phyloP scores from a whole-genome alignment of 495 filamentous ascomycete species.

The Aspergillus bertholletiae region DNA sequence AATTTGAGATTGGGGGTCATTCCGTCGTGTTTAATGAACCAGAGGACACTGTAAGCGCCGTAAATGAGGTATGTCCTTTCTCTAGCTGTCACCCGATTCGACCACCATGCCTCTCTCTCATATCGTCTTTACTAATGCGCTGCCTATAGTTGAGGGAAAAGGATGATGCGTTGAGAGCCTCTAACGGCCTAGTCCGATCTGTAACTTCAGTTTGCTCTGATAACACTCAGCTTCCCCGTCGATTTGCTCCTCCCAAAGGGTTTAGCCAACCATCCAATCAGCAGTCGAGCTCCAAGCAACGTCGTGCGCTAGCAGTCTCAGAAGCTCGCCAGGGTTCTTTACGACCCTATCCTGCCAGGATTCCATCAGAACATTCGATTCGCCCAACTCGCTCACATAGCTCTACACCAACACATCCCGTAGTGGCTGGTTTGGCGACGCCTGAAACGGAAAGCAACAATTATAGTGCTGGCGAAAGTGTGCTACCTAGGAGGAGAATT shows the following conservation, averaged over 20 bases:
- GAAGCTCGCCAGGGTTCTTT: conserved; percentile 50
- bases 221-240: conserved; percentile 24
- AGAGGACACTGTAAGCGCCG: conserved; percentile 50
- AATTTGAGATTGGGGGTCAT: conserved; percentile 65
- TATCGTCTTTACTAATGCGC: conserved; percentile 9
- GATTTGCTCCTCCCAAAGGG: conserved; percentile 21
- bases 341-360: conserved; percentile 26
- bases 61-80: conserved; percentile 52
- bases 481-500: conserved; percentile 26
- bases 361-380: conserved; percentile 33
- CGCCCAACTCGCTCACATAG: conserved; percentile 33
- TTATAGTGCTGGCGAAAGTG: conserved; percentile 27
- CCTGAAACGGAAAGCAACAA: conserved; percentile 39
- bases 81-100: background rate
- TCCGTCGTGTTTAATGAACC: conserved; percentile 66
- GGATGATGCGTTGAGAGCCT: conserved; percentile 45
- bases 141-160: conserved; percentile 44
- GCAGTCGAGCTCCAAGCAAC: conserved; percentile 28
- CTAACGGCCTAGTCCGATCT: conserved; percentile 54
- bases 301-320: conserved; percentile 53
- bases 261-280: conserved; percentile 25
- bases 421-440: conserved; percentile 37
- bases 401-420: conserved; percentile 23
- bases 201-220: conserved; percentile 39
- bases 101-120: background rate